Percentiles rank a stretch among this genome's conserved stretches.
phyloP scores from a whole-genome alignment of 2,329 filamentous ascomycete genomes.

The Pseudogymnoascus sp. region DNA sequence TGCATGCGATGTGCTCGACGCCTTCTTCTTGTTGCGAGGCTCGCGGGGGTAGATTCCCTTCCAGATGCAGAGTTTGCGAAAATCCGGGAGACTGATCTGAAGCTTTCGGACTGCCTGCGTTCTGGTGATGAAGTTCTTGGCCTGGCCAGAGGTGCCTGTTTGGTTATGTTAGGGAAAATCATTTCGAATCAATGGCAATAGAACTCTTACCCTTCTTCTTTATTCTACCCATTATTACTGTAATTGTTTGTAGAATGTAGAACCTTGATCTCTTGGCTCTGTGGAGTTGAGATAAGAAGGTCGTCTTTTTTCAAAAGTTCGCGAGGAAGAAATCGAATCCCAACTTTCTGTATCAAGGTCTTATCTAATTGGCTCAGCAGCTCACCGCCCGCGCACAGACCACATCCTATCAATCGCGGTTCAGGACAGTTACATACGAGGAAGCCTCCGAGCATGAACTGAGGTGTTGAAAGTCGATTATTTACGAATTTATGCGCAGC shows the following conservation, averaged over 20 bases:
- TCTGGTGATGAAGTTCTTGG: constrained; percentile 97
- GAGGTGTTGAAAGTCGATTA: not conserved
- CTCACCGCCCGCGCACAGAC: constrained; percentile 11
- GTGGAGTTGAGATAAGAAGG: constrained; percentile 15
- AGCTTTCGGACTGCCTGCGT: constrained; percentile 97
- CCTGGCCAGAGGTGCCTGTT: constrained; percentile 72
- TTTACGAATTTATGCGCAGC: not conserved
- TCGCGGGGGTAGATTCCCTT: constrained; percentile 98
- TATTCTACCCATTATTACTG: constrained; percentile 57
- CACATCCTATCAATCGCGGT: not conserved
- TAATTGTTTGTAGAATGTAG: constrained; percentile 25
- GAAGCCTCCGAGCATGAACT: not conserved
- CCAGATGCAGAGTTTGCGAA: constrained; percentile 97
- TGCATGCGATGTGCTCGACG: constrained; percentile 78
- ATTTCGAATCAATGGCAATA: constrained; percentile 5
- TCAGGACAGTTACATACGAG: constrained; percentile 8
- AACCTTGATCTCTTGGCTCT: constrained; percentile 20
- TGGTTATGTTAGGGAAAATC: constrained; percentile 7
- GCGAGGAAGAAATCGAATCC: constrained; percentile 28
- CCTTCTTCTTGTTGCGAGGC: constrained; percentile 95
- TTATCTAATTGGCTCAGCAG: constrained; percentile 7
- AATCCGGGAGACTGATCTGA: constrained; percentile 93
- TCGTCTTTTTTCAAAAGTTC: constrained; percentile 26
- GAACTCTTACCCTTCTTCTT: constrained; percentile 71
- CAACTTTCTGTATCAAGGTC: constrained; percentile 6